Evolutionary conservation across 805 yeast genomes (phyloP).

Genomic region (Maudiozyma pseudohumilis): DNA sequence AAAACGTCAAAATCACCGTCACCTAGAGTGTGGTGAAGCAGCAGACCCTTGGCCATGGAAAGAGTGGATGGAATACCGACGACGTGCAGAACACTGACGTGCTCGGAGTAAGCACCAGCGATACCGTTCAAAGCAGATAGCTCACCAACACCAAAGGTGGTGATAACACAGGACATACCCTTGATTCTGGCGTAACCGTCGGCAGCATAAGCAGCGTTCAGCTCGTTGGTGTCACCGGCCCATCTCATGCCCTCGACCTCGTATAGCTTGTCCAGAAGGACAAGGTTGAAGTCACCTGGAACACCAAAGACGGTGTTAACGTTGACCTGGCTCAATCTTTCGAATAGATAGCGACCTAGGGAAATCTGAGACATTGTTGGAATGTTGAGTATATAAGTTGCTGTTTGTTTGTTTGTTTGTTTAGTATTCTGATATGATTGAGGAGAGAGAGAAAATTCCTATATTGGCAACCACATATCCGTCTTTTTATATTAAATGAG

Average conservation of each 20-base stretch:
- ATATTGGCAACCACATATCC: no score
- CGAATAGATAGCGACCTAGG: slow-evolving; percentile 60
- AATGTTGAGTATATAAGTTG: not conserved
- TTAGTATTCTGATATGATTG: not conserved
- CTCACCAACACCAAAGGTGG: slow-evolving; percentile 87
- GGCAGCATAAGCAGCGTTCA: slow-evolving; percentile 69
- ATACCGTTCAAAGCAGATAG: slow-evolving; percentile 70
- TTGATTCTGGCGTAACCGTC: slow-evolving; percentile 79
- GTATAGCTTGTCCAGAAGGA: slow-evolving; percentile 52
- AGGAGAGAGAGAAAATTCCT: no score
- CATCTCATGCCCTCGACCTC: slow-evolving; percentile 60
- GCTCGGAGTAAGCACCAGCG: slow-evolving; percentile 82
- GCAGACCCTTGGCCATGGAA: slow-evolving; percentile 56
- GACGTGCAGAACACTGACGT: slow-evolving; percentile 69
- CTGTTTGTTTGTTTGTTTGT: not conserved
- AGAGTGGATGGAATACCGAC: slow-evolving; percentile 75
- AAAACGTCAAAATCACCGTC: slow-evolving; percentile 71
- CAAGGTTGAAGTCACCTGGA: slow-evolving; percentile 65
- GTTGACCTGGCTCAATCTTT: slow-evolving; percentile 50
- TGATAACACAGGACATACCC: slow-evolving; percentile 58
- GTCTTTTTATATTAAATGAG: no score
- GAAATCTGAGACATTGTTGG: slow-evolving; percentile 31
- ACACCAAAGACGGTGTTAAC: slow-evolving; percentile 59
- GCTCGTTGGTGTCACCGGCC: slow-evolving; percentile 79
- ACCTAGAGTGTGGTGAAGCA: slow-evolving; percentile 73